A percentile compares a stretch with the other conserved stretches of the same genome.
Conservation (phyloP, 73 alveolate genomes). For the Paramecium primaurelia region DNA sequence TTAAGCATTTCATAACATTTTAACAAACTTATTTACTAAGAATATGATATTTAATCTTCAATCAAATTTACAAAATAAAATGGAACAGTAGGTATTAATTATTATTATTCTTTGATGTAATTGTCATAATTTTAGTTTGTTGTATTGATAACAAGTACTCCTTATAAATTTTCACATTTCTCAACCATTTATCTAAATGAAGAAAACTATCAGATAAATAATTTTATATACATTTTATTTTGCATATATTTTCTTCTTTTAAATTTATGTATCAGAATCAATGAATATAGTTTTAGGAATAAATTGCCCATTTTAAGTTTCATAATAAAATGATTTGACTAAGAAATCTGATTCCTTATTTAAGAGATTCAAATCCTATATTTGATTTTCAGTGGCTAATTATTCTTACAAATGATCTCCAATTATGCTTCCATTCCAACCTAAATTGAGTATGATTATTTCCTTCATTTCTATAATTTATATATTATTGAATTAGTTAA, state of each 20-base stretch:
- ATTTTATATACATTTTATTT: not conserved
- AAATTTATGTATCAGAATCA: not conserved
- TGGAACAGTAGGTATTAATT: not conserved
- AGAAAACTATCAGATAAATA: not conserved
- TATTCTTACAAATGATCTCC: slow-evolving; percentile 12
- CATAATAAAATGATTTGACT: slow-evolving; percentile 14
- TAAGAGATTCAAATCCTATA: not conserved
- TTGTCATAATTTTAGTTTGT: not conserved
- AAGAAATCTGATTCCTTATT: not conserved
- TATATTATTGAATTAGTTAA: not conserved
- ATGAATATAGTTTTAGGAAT: not conserved
- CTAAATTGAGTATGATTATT: not conserved
- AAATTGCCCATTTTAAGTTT: slow-evolving; percentile 32
- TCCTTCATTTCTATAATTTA: not conserved
- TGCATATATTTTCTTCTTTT: slow-evolving; percentile 38
- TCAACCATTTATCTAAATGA: not conserved
- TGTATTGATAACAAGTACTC: not conserved
- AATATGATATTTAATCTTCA: not conserved
- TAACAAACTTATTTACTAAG: not conserved
- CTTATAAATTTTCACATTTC: not conserved
- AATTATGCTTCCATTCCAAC: not conserved
- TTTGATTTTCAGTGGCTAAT: not conserved
- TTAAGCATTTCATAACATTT: not conserved
- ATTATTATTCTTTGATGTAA: not conserved
- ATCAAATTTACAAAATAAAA: not conserved